Conservation (phyloP, 2,329 filamentous ascomycete species). For the Elsinoe necatrix region DNA sequence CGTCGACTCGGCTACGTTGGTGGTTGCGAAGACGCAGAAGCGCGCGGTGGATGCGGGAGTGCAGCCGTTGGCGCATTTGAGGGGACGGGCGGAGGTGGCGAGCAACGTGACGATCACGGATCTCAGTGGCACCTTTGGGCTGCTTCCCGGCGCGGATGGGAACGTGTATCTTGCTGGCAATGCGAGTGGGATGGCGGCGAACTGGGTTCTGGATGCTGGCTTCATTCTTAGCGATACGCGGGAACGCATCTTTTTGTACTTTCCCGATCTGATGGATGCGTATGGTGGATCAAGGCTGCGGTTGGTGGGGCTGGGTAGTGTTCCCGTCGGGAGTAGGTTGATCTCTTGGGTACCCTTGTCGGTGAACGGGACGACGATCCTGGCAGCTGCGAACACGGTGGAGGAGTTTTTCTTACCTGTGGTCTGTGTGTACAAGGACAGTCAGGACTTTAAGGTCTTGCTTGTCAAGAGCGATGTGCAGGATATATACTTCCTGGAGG, state of each 20-base stretch:
- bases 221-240: background rate
- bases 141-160: background rate
- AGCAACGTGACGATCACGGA: slow-evolving; percentile 16
- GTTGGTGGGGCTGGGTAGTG: slow-evolving; percentile 14
- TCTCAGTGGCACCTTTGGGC: background rate
- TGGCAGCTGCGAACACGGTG: slow-evolving; percentile 15
- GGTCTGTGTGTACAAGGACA: slow-evolving; percentile 15
- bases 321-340: slow-evolving; percentile 16
- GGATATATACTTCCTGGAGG: slow-evolving; percentile 15
- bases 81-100: background rate
- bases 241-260: slow-evolving; percentile 16
- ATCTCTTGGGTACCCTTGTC: slow-evolving; percentile 15
- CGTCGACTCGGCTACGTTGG: slow-evolving; percentile 1
- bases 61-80: background rate
- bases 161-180: slow-evolving; percentile 14
- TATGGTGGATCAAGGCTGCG: slow-evolving; percentile 18
- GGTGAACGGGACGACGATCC: background rate
- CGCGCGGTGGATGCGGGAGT: background rate
- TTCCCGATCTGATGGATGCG: slow-evolving; percentile 15
- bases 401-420: slow-evolving; percentile 19
- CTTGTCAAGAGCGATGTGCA: slow-evolving; percentile 15
- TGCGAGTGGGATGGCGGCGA: background rate
- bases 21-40: background rate
- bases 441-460: slow-evolving; percentile 18
- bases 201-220: background rate